Conservation (phyloP, 1,139 yeast genomes). For the Candida buenavistaensis region DNA sequence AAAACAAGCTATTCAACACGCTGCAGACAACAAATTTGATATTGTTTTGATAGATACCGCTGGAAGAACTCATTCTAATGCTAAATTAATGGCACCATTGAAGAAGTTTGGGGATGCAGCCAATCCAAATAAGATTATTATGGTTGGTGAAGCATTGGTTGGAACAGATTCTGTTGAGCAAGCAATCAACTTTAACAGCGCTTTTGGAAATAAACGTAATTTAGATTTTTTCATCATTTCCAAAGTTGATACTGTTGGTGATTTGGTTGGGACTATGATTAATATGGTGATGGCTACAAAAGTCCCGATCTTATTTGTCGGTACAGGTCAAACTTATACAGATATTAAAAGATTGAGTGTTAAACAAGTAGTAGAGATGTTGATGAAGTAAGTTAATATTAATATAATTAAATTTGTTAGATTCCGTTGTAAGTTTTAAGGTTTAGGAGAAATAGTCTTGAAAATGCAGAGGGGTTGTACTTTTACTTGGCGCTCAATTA, state of each 20-base stretch:
- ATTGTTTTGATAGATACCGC: constrained; percentile 95
- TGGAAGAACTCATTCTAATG: constrained; percentile 95
- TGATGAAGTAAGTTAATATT: constrained; percentile 45
- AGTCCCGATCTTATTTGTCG: constrained; percentile 92
- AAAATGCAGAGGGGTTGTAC: too few species aligned
- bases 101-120: constrained; percentile 96
- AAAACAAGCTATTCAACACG: constrained; percentile 81
- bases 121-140: constrained; percentile 90
- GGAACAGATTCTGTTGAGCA: constrained; percentile 98
- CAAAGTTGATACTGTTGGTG: constrained; percentile 97
- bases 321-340: constrained; percentile 96
- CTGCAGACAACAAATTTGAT: constrained; percentile 61
- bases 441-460: too few species aligned
- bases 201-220: constrained; percentile 81
- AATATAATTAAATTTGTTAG: background rate
- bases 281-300: constrained; percentile 97
- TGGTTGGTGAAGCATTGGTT: constrained; percentile 98
- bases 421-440: too few species aligned
- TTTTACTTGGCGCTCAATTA: too few species aligned
- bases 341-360: constrained; percentile 92
- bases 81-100: constrained; percentile 91
- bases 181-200: constrained; percentile 88
- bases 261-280: constrained; percentile 93
- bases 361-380: constrained; percentile 85
- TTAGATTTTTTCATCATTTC: constrained; percentile 91